Evolutionary conservation across 495 filamentous ascomycete species (phyloP), one percentile per base, ranked within the genome.

Genomic region (Sphaerosporella brunnea): DNA sequence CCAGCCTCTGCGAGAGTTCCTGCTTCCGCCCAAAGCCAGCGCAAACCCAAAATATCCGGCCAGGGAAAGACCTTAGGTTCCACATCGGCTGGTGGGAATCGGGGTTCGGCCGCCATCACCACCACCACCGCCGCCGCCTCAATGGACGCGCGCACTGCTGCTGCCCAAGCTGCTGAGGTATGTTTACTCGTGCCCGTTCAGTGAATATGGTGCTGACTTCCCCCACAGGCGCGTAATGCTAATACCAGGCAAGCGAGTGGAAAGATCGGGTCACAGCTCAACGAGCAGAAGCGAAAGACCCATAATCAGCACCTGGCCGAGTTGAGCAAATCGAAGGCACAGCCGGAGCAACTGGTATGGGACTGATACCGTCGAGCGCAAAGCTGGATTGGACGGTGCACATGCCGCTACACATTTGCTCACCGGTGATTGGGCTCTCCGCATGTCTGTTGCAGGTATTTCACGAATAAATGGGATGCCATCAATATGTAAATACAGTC

Each of bases 271-370:
- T 8, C 11, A 1, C 43, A 36, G 4, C 18, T 46, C 8, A 19
- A 35, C 4, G 25, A 20, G 9, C 43, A 46, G 24, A 46, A 46
- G 43, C 18, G 28, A 3, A 46, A 46, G 28, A 34, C 43, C 7
- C 25, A 46, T 2, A 32, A 36, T 13, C 43, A 46, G 28, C 43
- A 46, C 35, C 24, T 46, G 24, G 24, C 25, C 15, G 43, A 46
- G 4, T 8, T 21, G n/a, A 19, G 21, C 10, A 25, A 11, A 25
- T 4, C 43, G 28, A 34, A 32, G n/a, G 15, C 11, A 10, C 18
- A 35, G 43, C 26, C n/a, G 43, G 24, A 19, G 30, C 25, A 46
- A n/a, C 21, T 46, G n/a, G 43, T 46, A n/a, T 46, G 43, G 43
- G 43, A 46, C 23, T 46, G 28, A 46, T 40, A 2, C n/a, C n/a